Percentiles rank a stretch among this genome's conserved stretches.
These are phyloP conservation scores for Solanum piurae DNA, from an alignment of 257 asterid species.

Conservation along the genomic window DNA sequence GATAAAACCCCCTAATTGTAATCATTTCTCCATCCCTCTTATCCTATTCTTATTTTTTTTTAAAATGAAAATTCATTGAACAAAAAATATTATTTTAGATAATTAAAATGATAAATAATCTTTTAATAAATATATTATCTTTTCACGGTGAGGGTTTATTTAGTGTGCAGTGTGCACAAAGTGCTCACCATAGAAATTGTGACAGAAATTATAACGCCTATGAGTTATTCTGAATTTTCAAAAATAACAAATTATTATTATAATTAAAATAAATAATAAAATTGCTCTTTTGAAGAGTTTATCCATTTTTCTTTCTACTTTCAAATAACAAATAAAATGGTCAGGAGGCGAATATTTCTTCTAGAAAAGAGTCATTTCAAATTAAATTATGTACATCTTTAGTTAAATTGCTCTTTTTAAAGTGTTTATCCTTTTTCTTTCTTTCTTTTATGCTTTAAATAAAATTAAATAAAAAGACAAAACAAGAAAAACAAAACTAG, in stretches of 20 bases:
- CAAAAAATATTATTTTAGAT: not conserved
- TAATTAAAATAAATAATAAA: too few species aligned
- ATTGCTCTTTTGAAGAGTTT: not conserved
- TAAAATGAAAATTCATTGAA: too few species aligned
- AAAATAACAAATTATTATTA: too few species aligned
- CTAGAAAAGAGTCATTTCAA: not conserved
- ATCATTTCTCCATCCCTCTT: not conserved
- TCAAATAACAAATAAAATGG: too few species aligned
- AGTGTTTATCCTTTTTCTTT: not conserved
- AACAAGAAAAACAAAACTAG: not conserved
- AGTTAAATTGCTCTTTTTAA: not conserved
- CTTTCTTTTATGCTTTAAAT: not conserved
- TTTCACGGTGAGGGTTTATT: not conserved
- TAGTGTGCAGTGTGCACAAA: too few species aligned
- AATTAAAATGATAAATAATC: not conserved
- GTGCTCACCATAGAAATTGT: too few species aligned
- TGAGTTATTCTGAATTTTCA: too few species aligned
- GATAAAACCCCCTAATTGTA: not conserved
- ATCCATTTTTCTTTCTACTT: not conserved
- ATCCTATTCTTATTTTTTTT: not conserved
- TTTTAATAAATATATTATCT: too few species aligned
- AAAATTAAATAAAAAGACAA: not conserved
- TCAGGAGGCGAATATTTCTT: not conserved
- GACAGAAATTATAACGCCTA: not conserved
- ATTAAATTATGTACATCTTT: not conserved